phyloP scores from a whole-genome alignment of 306 rosid species.

The Argentina anserina region DNA sequence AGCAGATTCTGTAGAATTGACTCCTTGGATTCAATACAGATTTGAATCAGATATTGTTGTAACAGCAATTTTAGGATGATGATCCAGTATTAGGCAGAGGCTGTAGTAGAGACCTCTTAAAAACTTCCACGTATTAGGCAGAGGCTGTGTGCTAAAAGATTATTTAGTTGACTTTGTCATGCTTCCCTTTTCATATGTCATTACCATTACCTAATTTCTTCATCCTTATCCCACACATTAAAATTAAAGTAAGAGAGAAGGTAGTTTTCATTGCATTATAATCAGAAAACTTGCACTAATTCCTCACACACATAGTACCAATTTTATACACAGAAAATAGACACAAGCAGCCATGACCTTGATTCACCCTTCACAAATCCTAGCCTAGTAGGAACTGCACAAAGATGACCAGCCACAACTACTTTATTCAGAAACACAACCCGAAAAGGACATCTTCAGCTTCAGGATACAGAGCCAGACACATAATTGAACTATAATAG shows the following conservation, averaged over 20 bases:
- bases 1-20: not conserved
- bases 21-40: not conserved
- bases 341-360: slow-evolving; percentile 25
- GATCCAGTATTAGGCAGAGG: not conserved
- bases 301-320: not conserved
- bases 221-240: not conserved
- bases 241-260: not conserved
- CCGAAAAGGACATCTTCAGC: not conserved
- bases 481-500: not conserved
- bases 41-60: not conserved
- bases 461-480: slow-evolving; percentile 2
- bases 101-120: not conserved
- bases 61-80: not conserved
- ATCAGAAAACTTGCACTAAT: not conserved
- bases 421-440: slow-evolving; percentile 35
- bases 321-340: slow-evolving; percentile 2
- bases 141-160: not conserved
- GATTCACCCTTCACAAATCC: slow-evolving; percentile 22
- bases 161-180: not conserved
- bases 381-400: slow-evolving; percentile 5
- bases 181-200: not conserved
- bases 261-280: not conserved
- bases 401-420: slow-evolving; percentile 9
- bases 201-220: not conserved
- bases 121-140: not conserved